Evolutionary conservation across 345 rosid species (phyloP), one percentile per base, ranked within the genome.

Genomic region (Rhodamnia rubescens): DNA sequence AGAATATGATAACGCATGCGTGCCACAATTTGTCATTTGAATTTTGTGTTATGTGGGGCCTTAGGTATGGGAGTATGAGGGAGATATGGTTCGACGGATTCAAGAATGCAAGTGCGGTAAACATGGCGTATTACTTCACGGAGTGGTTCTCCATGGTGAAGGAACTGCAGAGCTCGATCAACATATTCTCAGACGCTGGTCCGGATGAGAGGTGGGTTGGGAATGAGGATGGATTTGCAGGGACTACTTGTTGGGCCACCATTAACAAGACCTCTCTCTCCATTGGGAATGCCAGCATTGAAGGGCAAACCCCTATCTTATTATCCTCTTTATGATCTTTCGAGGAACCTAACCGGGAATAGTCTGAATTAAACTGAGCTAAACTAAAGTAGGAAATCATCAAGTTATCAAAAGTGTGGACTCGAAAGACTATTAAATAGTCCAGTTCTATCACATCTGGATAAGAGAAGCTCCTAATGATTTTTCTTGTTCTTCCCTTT

Each of bases 11-110:
- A 12, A 81, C 4, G 75, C 75, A 69, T 18, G 47, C 78, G 44
- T 2, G 52, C 52, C 78, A 5, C 29, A 20, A 69, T 9, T 36
- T 18, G 18, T 36, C 44, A 4, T 42, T 42, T 54, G 9, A 24
- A 36, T 6, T 56, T 18, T 18, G 24, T 36, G 47, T 36, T 69
- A 18, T 47, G 47, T 55, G n/a, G 36, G 20, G 40, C 40, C 75
- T 8, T 64, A 94, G 96, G 44, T 92, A 94, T 69, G 94, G 93
- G 29, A 86, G 87, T 32, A 88, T 92, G 52, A 88, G 89, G 58
- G 97, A 94, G 90, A 94, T 93, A 85, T 93, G 97, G 97, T 93
- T 94, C 81, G 97, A 94, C 83, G 97, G 97, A 82, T 92, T 92
- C 8, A 94, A 94, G 83, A 95, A 94, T 6, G 27, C 91, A 5